Evolutionary conservation across 805 yeast genomes (phyloP), one percentile per base, ranked within the genome.

Genomic region (Nakazawaea laoshanensis): DNA sequence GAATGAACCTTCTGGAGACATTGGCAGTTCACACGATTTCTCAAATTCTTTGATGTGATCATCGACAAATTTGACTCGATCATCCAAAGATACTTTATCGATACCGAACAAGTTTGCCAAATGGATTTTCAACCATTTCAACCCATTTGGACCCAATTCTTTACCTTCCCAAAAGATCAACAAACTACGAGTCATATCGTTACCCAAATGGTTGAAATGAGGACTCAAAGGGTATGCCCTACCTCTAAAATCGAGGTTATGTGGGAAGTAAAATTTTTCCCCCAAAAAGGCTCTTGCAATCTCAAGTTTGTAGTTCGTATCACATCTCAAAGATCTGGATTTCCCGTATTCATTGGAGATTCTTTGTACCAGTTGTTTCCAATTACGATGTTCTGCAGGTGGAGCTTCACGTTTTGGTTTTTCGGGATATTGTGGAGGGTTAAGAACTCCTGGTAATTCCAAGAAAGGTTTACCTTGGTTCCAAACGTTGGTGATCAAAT

Each of bases 201-300:
- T 77, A 42, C 92, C 92, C 45, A 82, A 61, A 52, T 82, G 92
- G 49, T 82, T 82, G 49, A 82, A 77, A 53, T 80, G 82, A 16
- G 89, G 87, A 2, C 87, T 73, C 26, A 82, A 55, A 16, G 94
- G 94, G 47, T 82, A 82, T 2, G 89, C 86, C 54, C 94, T 70
- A 6, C 94, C 94, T 57, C 94, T 70, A 48, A 82, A 82, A 53
- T 82, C 94, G 36, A 82, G 58, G 41, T 80, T 80, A 49, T 83
- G 89, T 7, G 94, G 92, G 61, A 82, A 82, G 49, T 69, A 81
- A 45, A 82, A 70, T 44, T 68, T 67, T 52, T 82, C 92, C 16
- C 94, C 94, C 21, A 81, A 57, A 55, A 80, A 86, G 0, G 95
- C 96, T 42, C 97, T 70, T 1, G 98, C 97, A 50, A 92, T 86